A percentile compares a stretch with the other conserved stretches of the same genome.
Conservation (phyloP, 176 grass and related monocot species). For the Triticum monococcum region DNA sequence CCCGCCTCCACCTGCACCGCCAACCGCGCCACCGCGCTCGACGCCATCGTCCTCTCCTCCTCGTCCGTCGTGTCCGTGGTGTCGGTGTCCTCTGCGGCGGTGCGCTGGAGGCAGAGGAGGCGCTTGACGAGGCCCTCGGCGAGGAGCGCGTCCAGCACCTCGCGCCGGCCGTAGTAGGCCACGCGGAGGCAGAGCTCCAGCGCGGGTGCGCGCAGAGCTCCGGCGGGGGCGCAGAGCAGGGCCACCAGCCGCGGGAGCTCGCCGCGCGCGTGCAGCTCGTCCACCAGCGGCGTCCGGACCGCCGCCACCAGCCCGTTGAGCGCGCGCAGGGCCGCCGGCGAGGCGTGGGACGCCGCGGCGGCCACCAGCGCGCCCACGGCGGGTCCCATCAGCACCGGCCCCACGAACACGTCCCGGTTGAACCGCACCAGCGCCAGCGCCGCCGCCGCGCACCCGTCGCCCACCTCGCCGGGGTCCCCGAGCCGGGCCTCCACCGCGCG, state of each 20-base stretch:
- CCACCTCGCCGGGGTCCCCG: constrained; percentile 42
- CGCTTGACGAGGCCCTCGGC: constrained; percentile 79
- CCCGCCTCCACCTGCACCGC: constrained; percentile 88
- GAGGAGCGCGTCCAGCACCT: constrained; percentile 73
- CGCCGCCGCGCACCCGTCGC: constrained; percentile 52
- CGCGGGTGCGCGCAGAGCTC: constrained; percentile 40
- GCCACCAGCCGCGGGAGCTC: constrained; percentile 63
- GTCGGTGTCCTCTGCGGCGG: constrained; percentile 39
- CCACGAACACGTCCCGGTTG: constrained; percentile 92
- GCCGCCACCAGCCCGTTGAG: constrained; percentile 61
- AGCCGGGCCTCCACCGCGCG: constrained; percentile 49
- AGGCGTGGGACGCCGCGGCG: neutral
- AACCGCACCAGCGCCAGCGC: constrained; percentile 75
- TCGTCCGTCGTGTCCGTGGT: constrained; percentile 33
- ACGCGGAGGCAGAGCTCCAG: constrained; percentile 60
- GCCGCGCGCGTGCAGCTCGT: constrained; percentile 73
- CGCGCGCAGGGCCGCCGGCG: constrained; percentile 43
- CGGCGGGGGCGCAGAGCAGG: constrained; percentile 49
- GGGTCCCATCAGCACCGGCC: constrained; percentile 72
- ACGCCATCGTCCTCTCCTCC: neutral
- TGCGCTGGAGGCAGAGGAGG: constrained; percentile 69
- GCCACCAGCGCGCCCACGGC: constrained; percentile 51
- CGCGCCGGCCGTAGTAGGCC: constrained; percentile 69
- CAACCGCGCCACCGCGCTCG: constrained; percentile 67
- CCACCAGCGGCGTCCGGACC: constrained; percentile 74